A percentile compares a stretch with the other conserved stretches of the same genome.
Evolutionary conservation across 192 early-diverging fungal species (phyloP).

Genomic region (Paraglomus occultum): DNA sequence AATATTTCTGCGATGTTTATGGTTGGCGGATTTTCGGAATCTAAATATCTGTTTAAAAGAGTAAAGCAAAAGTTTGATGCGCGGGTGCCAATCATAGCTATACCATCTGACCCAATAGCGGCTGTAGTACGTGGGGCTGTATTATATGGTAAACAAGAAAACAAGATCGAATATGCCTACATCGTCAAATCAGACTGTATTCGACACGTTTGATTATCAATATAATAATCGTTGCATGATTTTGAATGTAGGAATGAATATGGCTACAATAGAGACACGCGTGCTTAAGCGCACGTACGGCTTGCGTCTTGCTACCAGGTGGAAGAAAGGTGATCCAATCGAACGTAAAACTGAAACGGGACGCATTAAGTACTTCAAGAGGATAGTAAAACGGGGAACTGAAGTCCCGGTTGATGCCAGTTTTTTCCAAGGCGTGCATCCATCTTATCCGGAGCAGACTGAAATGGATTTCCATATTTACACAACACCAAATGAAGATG

Average conservation of each 20-base stretch:
- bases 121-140: conserved; percentile 57
- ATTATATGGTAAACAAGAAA: conserved; percentile 36
- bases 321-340: no score
- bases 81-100: conserved; percentile 46
- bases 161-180: no score
- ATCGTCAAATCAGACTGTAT: no score
- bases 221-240: no score
- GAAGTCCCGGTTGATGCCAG: background rate
- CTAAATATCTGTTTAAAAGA: conserved; percentile 54
- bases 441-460: conserved; percentile 5
- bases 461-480: conserved; percentile 18
- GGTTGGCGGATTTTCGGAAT: conserved; percentile 57
- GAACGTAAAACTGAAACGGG: background rate
- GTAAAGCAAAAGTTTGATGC: conserved; percentile 49
- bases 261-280: background rate
- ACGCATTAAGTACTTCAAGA: background rate
- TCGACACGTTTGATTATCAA: conserved; percentile 37
- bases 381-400: background rate
- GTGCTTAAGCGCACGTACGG: background rate
- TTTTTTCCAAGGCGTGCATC: background rate
- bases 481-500: background rate
- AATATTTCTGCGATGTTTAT: conserved; percentile 50
- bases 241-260: background rate
- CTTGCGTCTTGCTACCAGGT: background rate
- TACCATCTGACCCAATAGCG: conserved; percentile 50